Evolutionary conservation across 2,329 filamentous ascomycete species (phyloP).

Genomic region (Aspergillus tanneri): DNA sequence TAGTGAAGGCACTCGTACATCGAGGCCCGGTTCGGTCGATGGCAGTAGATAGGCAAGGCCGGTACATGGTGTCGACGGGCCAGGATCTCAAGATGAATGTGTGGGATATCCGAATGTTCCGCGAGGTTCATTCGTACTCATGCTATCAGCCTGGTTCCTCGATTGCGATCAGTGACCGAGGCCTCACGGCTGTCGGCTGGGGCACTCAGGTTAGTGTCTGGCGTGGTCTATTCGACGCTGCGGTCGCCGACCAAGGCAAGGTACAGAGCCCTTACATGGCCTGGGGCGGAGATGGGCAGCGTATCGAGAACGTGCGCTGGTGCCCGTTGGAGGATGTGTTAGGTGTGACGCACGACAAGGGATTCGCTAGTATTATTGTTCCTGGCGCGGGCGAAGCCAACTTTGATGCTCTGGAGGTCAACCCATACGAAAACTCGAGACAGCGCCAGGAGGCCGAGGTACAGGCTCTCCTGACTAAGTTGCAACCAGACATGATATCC

Average conservation of each 20-base stretch:
- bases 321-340: constrained; percentile 94
- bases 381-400: constrained; percentile 96
- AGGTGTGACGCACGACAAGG: constrained; percentile 77
- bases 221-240: constrained; percentile 82
- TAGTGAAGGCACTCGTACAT: constrained; percentile 90
- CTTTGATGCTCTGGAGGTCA: constrained; percentile 88
- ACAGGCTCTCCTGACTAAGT: constrained; percentile 84
- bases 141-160: constrained; percentile 79
- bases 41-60: constrained; percentile 82
- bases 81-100: constrained; percentile 91
- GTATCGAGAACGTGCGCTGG: constrained; percentile 79
- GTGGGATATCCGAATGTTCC: constrained; percentile 94
- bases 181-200: constrained; percentile 85
- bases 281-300: constrained; percentile 83
- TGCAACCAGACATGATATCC: constrained; percentile 95
- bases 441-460: constrained; percentile 93
- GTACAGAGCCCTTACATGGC: constrained; percentile 87
- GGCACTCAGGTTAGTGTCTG: constrained; percentile 86
- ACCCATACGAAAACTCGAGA: constrained; percentile 91
- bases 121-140: constrained; percentile 85
- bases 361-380: constrained; percentile 86
- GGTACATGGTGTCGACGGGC: constrained; percentile 92
- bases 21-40: constrained; percentile 82
- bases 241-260: constrained; percentile 68
- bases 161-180: constrained; percentile 83